A percentile compares a stretch with the other conserved stretches of the same genome.
These are phyloP conservation scores for Phytophthora constricta DNA, from an alignment of 352 stramenopile genomes.

Conservation along the genomic window DNA sequence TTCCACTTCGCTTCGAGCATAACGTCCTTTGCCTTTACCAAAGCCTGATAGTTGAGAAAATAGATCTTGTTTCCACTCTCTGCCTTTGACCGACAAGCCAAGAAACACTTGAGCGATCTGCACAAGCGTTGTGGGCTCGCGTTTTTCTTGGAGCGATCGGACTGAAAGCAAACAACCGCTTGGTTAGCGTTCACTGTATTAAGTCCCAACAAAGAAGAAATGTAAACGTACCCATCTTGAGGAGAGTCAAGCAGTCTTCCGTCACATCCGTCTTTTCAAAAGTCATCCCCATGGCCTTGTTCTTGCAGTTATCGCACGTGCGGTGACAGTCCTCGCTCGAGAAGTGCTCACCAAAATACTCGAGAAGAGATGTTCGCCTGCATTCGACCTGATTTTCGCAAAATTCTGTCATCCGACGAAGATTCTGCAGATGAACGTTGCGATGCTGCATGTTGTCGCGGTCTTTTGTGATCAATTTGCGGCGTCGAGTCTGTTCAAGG, in stretches of 20 bases:
- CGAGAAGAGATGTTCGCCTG: conserved; percentile 77
- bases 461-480: conserved; percentile 85
- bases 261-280: conserved; percentile 84
- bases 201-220: neutral
- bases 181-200: neutral
- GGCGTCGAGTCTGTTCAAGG: conserved; percentile 53
- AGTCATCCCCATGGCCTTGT: conserved; percentile 62
- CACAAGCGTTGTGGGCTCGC: conserved; percentile 71
- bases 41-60: conserved; percentile 67
- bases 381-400: conserved; percentile 91
- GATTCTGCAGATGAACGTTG: conserved; percentile 85
- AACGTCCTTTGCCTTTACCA: conserved; percentile 75
- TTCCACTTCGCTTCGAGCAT: conserved; percentile 80
- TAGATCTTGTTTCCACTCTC: conserved; percentile 72
- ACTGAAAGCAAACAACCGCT: conserved; percentile 34
- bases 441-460: conserved; percentile 77
- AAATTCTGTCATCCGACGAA: conserved; percentile 87
- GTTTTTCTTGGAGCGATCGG: conserved; percentile 65
- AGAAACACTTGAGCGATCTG: conserved; percentile 82
- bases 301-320: conserved; percentile 91
- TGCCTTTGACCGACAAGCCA: conserved; percentile 67
- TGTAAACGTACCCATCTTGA: conserved; percentile 65
- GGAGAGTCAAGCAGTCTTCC: conserved; percentile 65
- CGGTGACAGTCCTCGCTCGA: conserved; percentile 67
- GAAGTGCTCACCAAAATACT: conserved; percentile 92